Evolutionary conservation across 2,329 filamentous ascomycete species (phyloP).

Genomic region (Neophaeococcomyces aloes): DNA sequence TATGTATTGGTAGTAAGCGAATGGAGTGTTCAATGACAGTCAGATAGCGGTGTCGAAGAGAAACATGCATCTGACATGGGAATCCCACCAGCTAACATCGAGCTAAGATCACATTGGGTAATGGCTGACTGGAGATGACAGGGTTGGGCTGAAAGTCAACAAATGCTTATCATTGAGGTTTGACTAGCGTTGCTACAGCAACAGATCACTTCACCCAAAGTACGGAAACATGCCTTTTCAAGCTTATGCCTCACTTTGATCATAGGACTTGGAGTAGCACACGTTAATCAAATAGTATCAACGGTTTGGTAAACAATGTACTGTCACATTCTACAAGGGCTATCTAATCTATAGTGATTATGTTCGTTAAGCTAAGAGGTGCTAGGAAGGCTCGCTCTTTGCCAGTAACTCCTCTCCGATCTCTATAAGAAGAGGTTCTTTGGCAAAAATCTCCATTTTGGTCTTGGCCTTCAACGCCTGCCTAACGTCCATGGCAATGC

Average conservation of each 20-base stretch:
- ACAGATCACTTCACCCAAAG: too few species aligned
- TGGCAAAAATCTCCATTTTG: slow-evolving; percentile 45
- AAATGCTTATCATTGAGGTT: neutral
- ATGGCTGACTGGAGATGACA: neutral
- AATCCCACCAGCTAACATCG: neutral
- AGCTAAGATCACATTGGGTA: neutral
- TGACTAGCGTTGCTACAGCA: neutral
- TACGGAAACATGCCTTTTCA: too few species aligned
- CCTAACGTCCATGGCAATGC: slow-evolving; percentile 64
- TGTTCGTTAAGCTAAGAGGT: too few species aligned
- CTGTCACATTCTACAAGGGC: too few species aligned
- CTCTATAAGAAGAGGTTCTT: slow-evolving; percentile 48
- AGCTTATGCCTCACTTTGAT: too few species aligned
- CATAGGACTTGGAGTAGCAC: too few species aligned
- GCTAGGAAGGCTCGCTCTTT: slow-evolving; percentile 22
- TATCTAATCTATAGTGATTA: too few species aligned
- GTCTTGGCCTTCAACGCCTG: slow-evolving; percentile 48
- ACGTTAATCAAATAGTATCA: too few species aligned
- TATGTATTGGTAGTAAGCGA: slow-evolving; percentile 11
- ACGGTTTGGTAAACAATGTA: too few species aligned
- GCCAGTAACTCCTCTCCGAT: slow-evolving; percentile 36
- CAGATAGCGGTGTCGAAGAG: slow-evolving; percentile 13
- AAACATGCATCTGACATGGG: slow-evolving; percentile 14
- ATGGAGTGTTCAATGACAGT: slow-evolving; percentile 14
- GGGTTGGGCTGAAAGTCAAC: neutral